These are phyloP conservation scores for Wickerhamomyces sydowiorum DNA, from an alignment of 805 yeast genomes.

Conservation along the genomic window DNA sequence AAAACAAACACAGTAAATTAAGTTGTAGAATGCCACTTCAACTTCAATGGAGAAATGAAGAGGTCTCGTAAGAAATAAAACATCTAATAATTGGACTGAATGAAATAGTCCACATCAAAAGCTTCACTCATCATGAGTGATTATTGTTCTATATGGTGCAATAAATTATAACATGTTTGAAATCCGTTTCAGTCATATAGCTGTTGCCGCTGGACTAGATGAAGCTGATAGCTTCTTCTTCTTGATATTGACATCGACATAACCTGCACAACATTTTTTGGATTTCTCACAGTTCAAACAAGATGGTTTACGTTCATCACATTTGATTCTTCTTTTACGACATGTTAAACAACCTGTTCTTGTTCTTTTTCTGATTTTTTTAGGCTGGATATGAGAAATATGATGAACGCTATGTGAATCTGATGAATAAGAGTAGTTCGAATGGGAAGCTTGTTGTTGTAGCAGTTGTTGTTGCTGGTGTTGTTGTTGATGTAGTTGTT, in stretches of 20 bases:
- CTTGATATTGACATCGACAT: conserved; percentile 17
- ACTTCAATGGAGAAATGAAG: no score
- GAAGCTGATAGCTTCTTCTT: neutral
- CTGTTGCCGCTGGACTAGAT: no score
- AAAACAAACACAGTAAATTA: no score
- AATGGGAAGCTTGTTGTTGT: neutral
- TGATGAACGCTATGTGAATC: neutral
- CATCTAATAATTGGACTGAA: no score
- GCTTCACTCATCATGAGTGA: no score
- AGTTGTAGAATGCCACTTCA: no score
- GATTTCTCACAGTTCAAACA: conserved; percentile 65
- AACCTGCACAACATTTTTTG: conserved; percentile 63
- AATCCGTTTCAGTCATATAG: no score
- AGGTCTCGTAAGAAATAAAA: no score
- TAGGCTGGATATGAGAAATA: neutral
- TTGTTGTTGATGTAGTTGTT: neutral
- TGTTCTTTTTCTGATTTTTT: conserved; percentile 38
- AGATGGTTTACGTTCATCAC: conserved; percentile 68
- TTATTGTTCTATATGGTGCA: no score
- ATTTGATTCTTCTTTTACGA: conserved; percentile 63
- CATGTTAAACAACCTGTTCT: conserved; percentile 75
- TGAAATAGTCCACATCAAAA: no score
- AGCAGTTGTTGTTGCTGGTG: neutral
- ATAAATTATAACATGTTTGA: no score
- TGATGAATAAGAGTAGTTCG: neutral